Conservation (phyloP, 441 rosid genomes). For the Populus tomentosa region DNA sequence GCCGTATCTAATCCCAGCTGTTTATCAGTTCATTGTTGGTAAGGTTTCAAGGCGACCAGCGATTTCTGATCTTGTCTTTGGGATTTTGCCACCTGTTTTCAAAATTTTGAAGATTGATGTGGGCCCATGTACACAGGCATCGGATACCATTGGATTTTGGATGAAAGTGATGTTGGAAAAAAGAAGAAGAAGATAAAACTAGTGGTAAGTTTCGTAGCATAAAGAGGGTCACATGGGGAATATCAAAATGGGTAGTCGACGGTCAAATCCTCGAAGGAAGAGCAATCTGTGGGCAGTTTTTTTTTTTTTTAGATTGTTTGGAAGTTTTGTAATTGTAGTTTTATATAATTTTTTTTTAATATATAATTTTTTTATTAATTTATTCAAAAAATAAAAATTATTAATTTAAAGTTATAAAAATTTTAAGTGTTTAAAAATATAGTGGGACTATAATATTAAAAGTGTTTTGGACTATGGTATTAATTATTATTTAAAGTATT, state of each 20-base stretch:
- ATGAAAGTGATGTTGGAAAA: neutral
- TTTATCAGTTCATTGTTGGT: neutral
- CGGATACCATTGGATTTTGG: conserved; percentile 21
- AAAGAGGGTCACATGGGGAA: conserved; percentile 7
- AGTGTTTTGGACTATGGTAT: fast-evolving
- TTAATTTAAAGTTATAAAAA: no score
- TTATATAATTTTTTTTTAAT: no score
- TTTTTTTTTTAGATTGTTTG: neutral
- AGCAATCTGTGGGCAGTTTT: neutral
- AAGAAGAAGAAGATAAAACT: no score
- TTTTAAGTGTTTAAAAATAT: no score
- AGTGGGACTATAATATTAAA: no score
- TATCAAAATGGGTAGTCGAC: conserved; percentile 8
- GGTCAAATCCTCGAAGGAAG: conserved; percentile 18
- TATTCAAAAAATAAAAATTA: no score
- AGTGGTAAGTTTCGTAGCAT: no score
- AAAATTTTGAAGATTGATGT: neutral
- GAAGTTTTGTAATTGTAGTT: no score
- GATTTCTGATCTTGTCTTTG: conserved; percentile 4
- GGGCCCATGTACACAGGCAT: conserved; percentile 26
- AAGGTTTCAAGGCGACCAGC: neutral
- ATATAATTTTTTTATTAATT: no score
- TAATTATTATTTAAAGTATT: no score
- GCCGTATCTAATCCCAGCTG: neutral
- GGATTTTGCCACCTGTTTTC: conserved; percentile 5